These are phyloP conservation scores for Eucalyptus polyanthemos DNA, from an alignment of 345 rosid species.

Conservation along the genomic window DNA sequence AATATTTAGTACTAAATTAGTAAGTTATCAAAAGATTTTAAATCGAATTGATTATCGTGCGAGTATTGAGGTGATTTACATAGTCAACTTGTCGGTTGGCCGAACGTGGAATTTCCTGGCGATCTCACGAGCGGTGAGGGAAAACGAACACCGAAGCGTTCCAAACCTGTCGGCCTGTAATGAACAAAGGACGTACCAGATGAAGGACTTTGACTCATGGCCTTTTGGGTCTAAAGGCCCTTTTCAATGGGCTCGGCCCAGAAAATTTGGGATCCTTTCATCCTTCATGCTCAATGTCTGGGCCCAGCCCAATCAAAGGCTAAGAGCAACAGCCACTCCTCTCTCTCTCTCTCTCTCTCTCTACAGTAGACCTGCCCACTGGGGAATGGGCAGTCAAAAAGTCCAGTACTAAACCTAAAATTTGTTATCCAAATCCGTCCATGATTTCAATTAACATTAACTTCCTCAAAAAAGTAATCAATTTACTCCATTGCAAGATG, in stretches of 20 bases:
- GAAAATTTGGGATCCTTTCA: not conserved
- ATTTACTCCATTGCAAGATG: not conserved
- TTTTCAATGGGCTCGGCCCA: not conserved
- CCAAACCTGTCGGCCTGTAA: not conserved
- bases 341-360: not conserved
- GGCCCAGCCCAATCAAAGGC: not conserved
- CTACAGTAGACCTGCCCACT: not conserved
- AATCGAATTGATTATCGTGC: accelerated
- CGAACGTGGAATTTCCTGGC: not conserved
- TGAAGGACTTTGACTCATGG: not conserved
- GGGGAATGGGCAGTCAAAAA: not conserved
- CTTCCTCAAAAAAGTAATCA: not conserved
- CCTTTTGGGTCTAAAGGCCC: not conserved
- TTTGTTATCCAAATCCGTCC: not conserved
- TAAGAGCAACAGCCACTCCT: not conserved
- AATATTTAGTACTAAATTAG: accelerated
- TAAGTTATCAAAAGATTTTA: accelerated
- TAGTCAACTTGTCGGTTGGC: not conserved
- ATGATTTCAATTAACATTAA: not conserved
- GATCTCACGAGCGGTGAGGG: not conserved
- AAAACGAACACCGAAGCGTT: not conserved
- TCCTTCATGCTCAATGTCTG: not conserved
- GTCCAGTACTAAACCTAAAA: not conserved
- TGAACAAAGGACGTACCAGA: not conserved
- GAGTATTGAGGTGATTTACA: not conserved